Evolutionary conservation across 2,329 filamentous ascomycete genomes (phyloP), one percentile per base, ranked within the genome.

Genomic region (Decorospora gaudefroyi): DNA sequence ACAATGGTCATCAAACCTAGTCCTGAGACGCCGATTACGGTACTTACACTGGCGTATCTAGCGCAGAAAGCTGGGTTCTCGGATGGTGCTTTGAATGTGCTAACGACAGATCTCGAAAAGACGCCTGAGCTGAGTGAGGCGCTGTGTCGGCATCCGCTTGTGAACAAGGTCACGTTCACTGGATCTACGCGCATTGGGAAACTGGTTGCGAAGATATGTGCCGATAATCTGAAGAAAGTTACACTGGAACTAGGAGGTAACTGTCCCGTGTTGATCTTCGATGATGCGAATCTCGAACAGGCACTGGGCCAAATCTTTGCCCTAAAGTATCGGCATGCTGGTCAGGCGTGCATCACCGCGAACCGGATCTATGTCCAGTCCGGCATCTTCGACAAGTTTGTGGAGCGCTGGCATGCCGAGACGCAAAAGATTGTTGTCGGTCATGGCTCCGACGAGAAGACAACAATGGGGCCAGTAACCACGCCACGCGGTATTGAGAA

Each of bases 341-440:
- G 82, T 2, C 82, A 86, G 65, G 81, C 81, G 3, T 86, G 83
- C 55, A 80, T 86, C 49, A 81, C 82, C 0, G 82, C 82, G 6
- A 86, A 86, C 60, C 74, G 83, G 0, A 77, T 87, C 18, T 85
- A 83, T 61, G 79, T 87, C 2, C 83, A 87, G 62, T 74, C 72
- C 2, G 78, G 77, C 9, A 77, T 88, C 6, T 83, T 84, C 64
- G 80, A 84, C 25, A 73, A 74, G 23, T 85, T 87, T 55, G 73
- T 83, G 4, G 69, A 77, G 1, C 71, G 59, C 12, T 71, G 79
- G 32, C 71, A 86, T 4, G 73, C 78, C 1, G 74, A 78, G 49
- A 80, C 79, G 1, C 69, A 73, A 11, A 71, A 74, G 45, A 74
- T 87, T 9, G 77, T 80, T 21, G 72, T 86, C 15, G 84, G 83